Evolutionary conservation across 1,284 basidiomycete genomes (phyloP).

Genomic region (Cystobasidium pallidum): DNA sequence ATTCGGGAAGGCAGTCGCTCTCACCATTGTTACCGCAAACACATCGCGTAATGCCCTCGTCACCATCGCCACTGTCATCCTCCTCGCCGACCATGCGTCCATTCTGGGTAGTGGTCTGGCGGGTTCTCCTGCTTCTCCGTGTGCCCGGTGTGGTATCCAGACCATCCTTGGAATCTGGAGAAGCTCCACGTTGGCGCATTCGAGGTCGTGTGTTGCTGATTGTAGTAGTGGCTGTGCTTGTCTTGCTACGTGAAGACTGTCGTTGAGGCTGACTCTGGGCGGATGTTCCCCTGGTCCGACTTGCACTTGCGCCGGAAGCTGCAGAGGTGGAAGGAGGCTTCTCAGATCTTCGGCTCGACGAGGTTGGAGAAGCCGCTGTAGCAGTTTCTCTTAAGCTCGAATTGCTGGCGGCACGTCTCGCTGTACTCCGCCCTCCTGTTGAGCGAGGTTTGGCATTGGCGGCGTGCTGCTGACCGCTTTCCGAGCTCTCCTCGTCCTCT

Average conservation of each 20-base stretch:
- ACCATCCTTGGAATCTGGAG: slow-evolving; percentile 6
- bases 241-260: slow-evolving; percentile 24
- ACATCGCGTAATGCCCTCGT: slow-evolving; percentile 86
- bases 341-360: slow-evolving; percentile 17
- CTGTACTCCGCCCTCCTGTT: slow-evolving; percentile 11
- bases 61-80: slow-evolving; percentile 64
- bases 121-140: slow-evolving; percentile 29
- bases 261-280: slow-evolving; percentile 5
- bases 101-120: slow-evolving; percentile 6
- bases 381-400: neutral
- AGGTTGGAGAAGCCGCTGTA: neutral
- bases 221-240: neutral
- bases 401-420: slow-evolving; percentile 15
- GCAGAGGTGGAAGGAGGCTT: slow-evolving; percentile 34
- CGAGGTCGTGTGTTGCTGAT: slow-evolving; percentile 19
- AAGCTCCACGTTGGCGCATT: slow-evolving; percentile 6
- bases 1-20: too few relatives aligned
- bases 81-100: slow-evolving; percentile 1
- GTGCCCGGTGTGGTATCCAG: neutral
- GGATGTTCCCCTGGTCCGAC: neutral
- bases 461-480: neutral
- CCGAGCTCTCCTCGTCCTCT: slow-evolving; percentile 17
- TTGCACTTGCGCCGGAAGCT: neutral
- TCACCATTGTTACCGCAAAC: slow-evolving; percentile 86
- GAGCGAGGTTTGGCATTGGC: slow-evolving; percentile 17